Evolutionary conservation across 176 grass and related monocot genomes (phyloP), one percentile per base, ranked within the genome.

Genomic region (Hsuehochloa calcarea): DNA sequence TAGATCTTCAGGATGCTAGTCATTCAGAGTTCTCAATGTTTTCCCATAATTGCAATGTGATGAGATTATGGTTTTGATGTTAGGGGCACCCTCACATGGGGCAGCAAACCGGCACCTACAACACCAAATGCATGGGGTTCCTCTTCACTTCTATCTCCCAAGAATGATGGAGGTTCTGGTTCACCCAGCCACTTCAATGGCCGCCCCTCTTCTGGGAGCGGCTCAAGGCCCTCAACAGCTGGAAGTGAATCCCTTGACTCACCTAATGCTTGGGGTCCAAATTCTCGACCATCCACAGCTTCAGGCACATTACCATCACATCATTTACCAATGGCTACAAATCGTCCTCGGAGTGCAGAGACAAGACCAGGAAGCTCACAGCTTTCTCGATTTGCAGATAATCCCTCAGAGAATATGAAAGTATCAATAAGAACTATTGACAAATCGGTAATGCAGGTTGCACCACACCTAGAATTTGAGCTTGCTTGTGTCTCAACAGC

Each of bases 331-430:
- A 41, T 58, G 23, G 72, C 72, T 44, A 40, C 89, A 79, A 91
- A 79, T 86, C 96, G 96, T 44, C 96, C 96, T 65, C 92, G 86
- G 84, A 96, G 96, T 88, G 96, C 96, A 27, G 96, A 99, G 82
- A 99, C 96, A 85, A 93, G 96, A 80, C 96, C 96, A 72, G 91
- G 93, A 80, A 96, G 96, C 87, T 94, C 93, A 77, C 96, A 99
- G 5, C 82, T 99, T 75, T 99, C 96, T 80, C 93, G 96, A 64
- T 99, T 99, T 70, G 93, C 96, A 8, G 96, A 99, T 79, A 95
- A 82, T 83, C 69, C 85, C 65, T 81, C 67, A 39, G 92, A 93
- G 29, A 83, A 75, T 81, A 75, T 41, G 41, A 82, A 87, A 85
- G 78, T 79, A 65, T 91, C 80, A 6, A 74, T 92, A 79, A 92